Evolutionary conservation across 176 grass and related monocot genomes (phyloP), one percentile per base, ranked within the genome.

Genomic region (Themeda triandra): DNA sequence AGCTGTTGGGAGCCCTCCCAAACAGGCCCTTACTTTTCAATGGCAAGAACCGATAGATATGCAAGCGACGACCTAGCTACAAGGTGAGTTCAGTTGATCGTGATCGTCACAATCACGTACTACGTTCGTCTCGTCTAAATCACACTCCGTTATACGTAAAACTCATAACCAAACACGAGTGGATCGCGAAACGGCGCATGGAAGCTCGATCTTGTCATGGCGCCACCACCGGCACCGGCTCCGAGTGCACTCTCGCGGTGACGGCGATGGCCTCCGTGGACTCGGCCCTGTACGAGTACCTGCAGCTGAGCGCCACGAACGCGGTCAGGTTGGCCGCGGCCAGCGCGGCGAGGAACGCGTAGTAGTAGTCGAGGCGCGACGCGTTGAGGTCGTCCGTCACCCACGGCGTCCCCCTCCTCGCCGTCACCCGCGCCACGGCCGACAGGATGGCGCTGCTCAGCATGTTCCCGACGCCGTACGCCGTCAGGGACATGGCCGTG

Each of bases 291-390:
- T 94, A 99, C 2, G 71, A 53, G 48, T 94, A 95, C 54, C 75
- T 56, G 39, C 51, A 54, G 78, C 85, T 89, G 0, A 92, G 63
- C 80, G 25, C 73, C 31, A 87, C 40, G 85, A 94, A 98, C 41
- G 63, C 87, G 31, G 69, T 29, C 8, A 95, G 49, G 77, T 98
- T 98, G 3, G 58, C 32, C 2, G 59, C 78, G 39, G 48, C 82
- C 44, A 94, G 91, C 30, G 13, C 33, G 25, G 93, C 63, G 13
- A 98, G 87, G 45, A 93, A 80, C 69, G 78, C 89, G 83, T 91
- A 98, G 66, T 98, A 98, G 71, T 71, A 83, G 84, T 98, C 93
- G 29, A 98, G 87, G 68, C 40, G 86, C 6, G 93, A 95, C 2
- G 85, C 83, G 85, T 98, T 98, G 56, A 98, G 82, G 71, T 98